These are phyloP conservation scores for Spathaspora hagerdaliae DNA, from an alignment of 805 yeast species.

Conservation along the genomic window DNA sequence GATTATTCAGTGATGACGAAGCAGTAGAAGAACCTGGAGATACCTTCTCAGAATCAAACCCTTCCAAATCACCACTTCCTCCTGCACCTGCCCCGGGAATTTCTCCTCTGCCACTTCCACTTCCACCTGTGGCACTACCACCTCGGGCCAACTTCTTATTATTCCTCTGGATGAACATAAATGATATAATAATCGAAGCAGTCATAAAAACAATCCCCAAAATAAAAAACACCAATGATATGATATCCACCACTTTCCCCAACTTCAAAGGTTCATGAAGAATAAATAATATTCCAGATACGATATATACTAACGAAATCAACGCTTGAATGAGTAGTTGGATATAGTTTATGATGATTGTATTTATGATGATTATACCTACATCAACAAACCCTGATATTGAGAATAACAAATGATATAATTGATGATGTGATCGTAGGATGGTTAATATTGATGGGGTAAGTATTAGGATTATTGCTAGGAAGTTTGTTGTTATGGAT, in stretches of 20 bases:
- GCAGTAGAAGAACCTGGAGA: too few species aligned
- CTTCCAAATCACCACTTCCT: too few species aligned
- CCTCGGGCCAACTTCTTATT: conserved; percentile 1
- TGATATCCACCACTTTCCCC: not conserved
- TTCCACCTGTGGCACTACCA: not conserved
- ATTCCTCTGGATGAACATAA: conserved; percentile 1
- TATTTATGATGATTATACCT: conserved; percentile 2
- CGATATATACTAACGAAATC: conserved; percentile 7
- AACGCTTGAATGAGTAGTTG: conserved; percentile 5
- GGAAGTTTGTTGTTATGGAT: not conserved
- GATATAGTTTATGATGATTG: conserved; percentile 1
- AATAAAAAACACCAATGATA: conserved; percentile 3
- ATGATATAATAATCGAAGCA: conserved; percentile 2
- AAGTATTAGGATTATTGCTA: not conserved
- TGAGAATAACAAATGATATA: conserved; percentile 1
- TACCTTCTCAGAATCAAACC: too few species aligned
- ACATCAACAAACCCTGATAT: conserved; percentile 5
- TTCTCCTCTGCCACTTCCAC: too few species aligned
- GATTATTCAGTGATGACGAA: too few species aligned
- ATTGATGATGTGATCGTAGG: not conserved
- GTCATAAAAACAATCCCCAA: conserved; percentile 8
- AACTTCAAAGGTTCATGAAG: not conserved
- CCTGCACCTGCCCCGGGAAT: too few species aligned
- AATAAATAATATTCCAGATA: conserved; percentile 9
- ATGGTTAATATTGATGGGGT: not conserved